A percentile compares a stretch with the other conserved stretches of the same genome.
Conservation (phyloP, 163 green algal species). For the Trebouxia gelatinosa region DNA sequence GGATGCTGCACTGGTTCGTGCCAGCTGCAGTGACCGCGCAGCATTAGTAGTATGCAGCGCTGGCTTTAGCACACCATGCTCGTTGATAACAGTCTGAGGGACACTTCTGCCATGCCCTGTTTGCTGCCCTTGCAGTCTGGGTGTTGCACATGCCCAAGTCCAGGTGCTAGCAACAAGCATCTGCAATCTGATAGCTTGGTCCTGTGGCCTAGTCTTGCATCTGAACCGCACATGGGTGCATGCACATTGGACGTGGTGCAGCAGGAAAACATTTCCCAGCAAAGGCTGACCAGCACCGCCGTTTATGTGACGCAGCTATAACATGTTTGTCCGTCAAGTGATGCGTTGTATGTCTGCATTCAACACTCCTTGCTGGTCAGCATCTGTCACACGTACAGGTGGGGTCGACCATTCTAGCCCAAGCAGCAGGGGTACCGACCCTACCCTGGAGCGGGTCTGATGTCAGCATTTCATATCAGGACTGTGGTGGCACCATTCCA, state of each 20-base stretch:
- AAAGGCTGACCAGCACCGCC: neutral
- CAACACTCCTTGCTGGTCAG: neutral
- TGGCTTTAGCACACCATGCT: neutral
- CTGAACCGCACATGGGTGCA: too few relatives aligned
- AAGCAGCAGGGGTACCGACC: conserved; percentile 93
- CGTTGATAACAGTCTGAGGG: neutral
- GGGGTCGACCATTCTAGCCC: conserved; percentile 94
- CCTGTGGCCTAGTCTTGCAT: too few relatives aligned
- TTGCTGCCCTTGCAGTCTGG: too few relatives aligned
- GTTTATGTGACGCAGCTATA: neutral
- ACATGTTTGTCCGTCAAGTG: neutral
- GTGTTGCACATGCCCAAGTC: too few relatives aligned
- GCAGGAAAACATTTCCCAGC: too few relatives aligned
- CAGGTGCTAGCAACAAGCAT: too few relatives aligned
- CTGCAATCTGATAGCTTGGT: too few relatives aligned
- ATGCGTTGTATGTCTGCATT: too few relatives aligned
- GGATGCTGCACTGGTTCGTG: neutral
- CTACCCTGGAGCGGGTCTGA: conserved; percentile 87
- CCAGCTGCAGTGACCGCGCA: neutral
- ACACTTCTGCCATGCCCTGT: neutral
- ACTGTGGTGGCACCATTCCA: conserved; percentile 66
- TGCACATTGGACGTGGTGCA: too few relatives aligned
- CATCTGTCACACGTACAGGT: neutral
- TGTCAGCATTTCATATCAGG: conserved; percentile 64
- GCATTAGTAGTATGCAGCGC: too few relatives aligned